Base-by-base conservation (phyloP, 352 stramenopile species). In the Pythium aphanidermatum region DNA sequence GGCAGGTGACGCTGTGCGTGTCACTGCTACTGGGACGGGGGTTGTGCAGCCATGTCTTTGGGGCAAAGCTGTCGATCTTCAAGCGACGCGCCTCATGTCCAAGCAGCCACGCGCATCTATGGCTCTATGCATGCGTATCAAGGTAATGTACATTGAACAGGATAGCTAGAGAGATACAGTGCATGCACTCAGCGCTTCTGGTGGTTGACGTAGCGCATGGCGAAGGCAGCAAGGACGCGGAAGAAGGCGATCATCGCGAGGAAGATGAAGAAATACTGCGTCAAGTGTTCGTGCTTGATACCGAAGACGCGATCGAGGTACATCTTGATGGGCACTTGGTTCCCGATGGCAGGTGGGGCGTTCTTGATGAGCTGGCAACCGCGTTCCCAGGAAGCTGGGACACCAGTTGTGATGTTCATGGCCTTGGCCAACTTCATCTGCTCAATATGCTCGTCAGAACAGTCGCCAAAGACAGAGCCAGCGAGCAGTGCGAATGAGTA, bases 261-360 rank as follows among this genome's bases (percentile, higher is more conserved):
- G 13, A 80, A 59, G 13, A 92, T 58, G 25, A 35, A 45, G 2
- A 86, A 60, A 34, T 83, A 74, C 28, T 52, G 42, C 24, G 32
- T 36, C 1, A 73, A 59, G 51, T 88, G 55, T 14, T 74, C 53
- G 45, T 76, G 54, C 43, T 71, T 54, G 27, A 83, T 74, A 11
- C 61, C 63, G 23, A 85, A 92, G 4, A 83, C 60, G 30, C 49
- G 5, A 24, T 80, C 65, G 23, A 87, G 54, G 59, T 87, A 92
- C 41, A 50, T 34, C 45, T 78, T 63, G 44, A 89, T 55, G 11
- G 69, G 59, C 23, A 76, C 60, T 11, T 47, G 31, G 16, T 60
- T 46, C 13, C 60, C 55, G 14, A 85, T 51, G 1, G 53, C 49
- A 3, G 56, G 51, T 24, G 80, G 80, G 20, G 73, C 72, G 24